Conservation (phyloP, 495 filamentous ascomycete species). For the Aspergillus biplanus region DNA sequence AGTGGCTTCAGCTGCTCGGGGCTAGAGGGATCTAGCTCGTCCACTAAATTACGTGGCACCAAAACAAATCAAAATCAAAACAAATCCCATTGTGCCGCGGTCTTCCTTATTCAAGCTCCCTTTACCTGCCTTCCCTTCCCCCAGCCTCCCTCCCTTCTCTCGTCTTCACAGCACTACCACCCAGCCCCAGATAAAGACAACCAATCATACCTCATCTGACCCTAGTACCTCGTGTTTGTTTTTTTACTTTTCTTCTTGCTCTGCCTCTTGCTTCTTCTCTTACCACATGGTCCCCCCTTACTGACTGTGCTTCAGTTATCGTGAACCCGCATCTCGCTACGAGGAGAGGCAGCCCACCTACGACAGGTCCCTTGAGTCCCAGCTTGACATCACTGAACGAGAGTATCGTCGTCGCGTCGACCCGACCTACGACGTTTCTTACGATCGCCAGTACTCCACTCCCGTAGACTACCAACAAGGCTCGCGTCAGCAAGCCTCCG, state of each 20-base stretch:
- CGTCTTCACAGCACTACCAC: background rate
- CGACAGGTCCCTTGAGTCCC: slow-evolving; percentile 56
- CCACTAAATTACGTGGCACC: slow-evolving; percentile 46
- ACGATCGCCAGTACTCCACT: slow-evolving; percentile 46
- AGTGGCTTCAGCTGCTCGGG: slow-evolving; percentile 28
- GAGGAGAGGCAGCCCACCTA: slow-evolving; percentile 53
- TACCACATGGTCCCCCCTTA: slow-evolving; percentile 23
- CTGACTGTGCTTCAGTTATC: slow-evolving; percentile 56
- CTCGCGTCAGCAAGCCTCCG: slow-evolving; percentile 19
- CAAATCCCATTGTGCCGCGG: slow-evolving; percentile 22
- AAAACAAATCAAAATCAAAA: slow-evolving; percentile 31
- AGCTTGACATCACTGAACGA: slow-evolving; percentile 83
- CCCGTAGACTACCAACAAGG: slow-evolving; percentile 35
- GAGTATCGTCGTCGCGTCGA: slow-evolving; percentile 81
- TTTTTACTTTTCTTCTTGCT: slow-evolving; percentile 22
- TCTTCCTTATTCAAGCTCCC: slow-evolving; percentile 12
- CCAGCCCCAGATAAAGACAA: slow-evolving; percentile 25
- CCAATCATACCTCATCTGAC: slow-evolving; percentile 24
- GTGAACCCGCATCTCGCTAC: slow-evolving; percentile 58
- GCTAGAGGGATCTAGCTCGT: slow-evolving; percentile 38
- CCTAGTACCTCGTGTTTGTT: slow-evolving; percentile 23
- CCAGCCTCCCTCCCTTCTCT: background rate
- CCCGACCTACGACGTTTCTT: slow-evolving; percentile 66
- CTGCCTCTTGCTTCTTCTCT: slow-evolving; percentile 27
- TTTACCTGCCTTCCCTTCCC: slow-evolving; percentile 18